phyloP scores from a whole-genome alignment of 768 basidiomycete genomes.

The Infundibulicybe gibba region DNA sequence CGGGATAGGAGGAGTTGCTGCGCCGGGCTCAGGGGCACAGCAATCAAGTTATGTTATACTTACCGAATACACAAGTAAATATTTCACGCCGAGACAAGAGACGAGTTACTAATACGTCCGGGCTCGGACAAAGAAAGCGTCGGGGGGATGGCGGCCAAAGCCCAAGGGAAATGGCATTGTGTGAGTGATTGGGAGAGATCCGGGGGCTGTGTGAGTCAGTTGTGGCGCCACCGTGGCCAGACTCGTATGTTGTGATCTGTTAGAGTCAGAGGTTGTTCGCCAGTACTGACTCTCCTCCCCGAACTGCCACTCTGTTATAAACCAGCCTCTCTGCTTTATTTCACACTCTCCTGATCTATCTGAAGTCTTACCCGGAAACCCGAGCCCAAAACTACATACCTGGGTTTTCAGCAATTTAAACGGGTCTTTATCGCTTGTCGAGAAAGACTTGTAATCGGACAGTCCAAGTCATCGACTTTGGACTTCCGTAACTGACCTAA shows the following conservation, averaged over 20 bases:
- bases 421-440: slow-evolving; percentile 23
- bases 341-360: slow-evolving; percentile 12
- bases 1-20: too few relatives aligned
- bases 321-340: background rate
- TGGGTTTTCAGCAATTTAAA: background rate
- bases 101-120: too few relatives aligned
- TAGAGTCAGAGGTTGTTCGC: slow-evolving; percentile 10
- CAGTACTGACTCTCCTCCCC: slow-evolving; percentile 16
- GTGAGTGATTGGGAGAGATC: background rate
- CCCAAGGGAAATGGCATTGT: background rate
- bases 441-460: slow-evolving; percentile 37
- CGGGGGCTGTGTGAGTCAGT: background rate
- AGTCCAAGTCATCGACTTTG: slow-evolving; percentile 39
- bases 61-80: too few relatives aligned
- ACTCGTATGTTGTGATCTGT: slow-evolving; percentile 6
- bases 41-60: too few relatives aligned
- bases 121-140: too few relatives aligned
- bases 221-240: background rate
- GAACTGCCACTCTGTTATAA: background rate
- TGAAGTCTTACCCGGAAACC: slow-evolving; percentile 2
- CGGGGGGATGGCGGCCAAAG: background rate
- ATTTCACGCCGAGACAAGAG: too few relatives aligned
- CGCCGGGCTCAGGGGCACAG: too few relatives aligned
- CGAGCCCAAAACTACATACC: background rate
- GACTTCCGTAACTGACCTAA: slow-evolving; percentile 28